Base-by-base conservation (phyloP, 1,139 yeast genomes). In the Lodderomyces beijingensis region DNA sequence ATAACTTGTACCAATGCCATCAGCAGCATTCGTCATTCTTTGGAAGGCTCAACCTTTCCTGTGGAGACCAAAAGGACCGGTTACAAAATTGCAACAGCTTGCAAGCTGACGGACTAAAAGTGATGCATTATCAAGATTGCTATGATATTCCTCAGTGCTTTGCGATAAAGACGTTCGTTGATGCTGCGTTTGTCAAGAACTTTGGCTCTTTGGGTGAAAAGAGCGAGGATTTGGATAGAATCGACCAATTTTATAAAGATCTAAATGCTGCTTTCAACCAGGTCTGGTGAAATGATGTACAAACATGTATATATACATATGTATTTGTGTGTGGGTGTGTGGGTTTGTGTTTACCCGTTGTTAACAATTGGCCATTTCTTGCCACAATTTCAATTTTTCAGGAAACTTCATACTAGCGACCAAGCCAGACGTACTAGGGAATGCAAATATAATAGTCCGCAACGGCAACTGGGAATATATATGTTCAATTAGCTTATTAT, bases 341-440 rank as follows among this genome's bases (percentile, higher is more conserved):
- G 7, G 7, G 7, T 19, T 19, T 19, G 7, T 10, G 9, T 10
- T 19, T 19, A 10, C 9, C 10, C 10, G 10, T 19, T 19, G 10
- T 19, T 8, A 19, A 19, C 10, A 8, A 19, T 19, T 19, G 5
- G 39, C 45, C 33, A 55, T 35, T 12, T 43, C 37, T 25, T 50
- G 45, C 88, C 88, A 81, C 17, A 71, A 45, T 6, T 45, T 45
- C 31, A 75, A 49, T 47, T 77, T 79, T 31, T 65, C 65, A 0
- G 53, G 56, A 38, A 62, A 63, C 13, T 64, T 57, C 49, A 79
- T 57, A 37, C 58, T 56, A 6, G 82, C 71, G 5, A 79, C 91
- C n/a, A 84, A 57, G 0, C 93, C 93, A 2, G 88, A 80, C 0
- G 91, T 82, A 33, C 79, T 79, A 3, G 91, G 91, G 27, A 82